Conservation (phyloP, 2,329 filamentous ascomycete genomes). For the Thelonectria rubi region DNA sequence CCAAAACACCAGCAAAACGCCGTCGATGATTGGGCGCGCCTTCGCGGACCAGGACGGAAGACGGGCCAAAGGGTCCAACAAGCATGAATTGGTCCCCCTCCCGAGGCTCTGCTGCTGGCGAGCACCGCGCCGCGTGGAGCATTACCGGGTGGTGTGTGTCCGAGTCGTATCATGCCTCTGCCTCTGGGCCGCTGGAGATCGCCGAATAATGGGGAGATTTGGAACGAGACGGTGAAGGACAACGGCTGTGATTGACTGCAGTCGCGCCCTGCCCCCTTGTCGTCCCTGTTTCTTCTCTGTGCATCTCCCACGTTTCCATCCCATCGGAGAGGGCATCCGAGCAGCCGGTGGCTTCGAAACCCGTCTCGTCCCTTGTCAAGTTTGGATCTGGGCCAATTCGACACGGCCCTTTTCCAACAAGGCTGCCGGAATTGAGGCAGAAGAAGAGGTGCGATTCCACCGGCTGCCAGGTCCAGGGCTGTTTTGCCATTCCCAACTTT, state of each 20-base stretch:
- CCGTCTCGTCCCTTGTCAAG: background rate
- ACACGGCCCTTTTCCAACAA: slow-evolving; percentile 15
- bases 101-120: slow-evolving; percentile 22
- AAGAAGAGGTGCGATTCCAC: slow-evolving; percentile 20
- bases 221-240: slow-evolving; percentile 22
- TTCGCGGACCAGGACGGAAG: slow-evolving; percentile 2
- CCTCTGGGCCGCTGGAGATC: slow-evolving; percentile 17
- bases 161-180: slow-evolving; percentile 25
- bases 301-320: slow-evolving; percentile 10
- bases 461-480: slow-evolving; percentile 15
- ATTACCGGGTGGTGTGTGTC: slow-evolving; percentile 20
- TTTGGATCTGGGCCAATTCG: slow-evolving; percentile 18
- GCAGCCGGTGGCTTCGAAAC: slow-evolving; percentile 17
- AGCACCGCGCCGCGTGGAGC: slow-evolving; percentile 23
- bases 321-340: slow-evolving; percentile 16
- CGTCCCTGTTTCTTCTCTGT: background rate
- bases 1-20: background rate
- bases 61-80: slow-evolving; percentile 21
- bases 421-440: slow-evolving; percentile 1
- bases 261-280: background rate
- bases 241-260: slow-evolving; percentile 10
- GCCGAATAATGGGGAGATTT: slow-evolving; percentile 25
- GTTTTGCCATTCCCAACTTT: background rate
- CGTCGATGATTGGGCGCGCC: slow-evolving; percentile 17
- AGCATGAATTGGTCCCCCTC: slow-evolving; percentile 11